These are phyloP conservation scores for Cutaneotrichosporon mucoides DNA, from an alignment of 1,284 basidiomycete species.

Conservation along the genomic window DNA sequence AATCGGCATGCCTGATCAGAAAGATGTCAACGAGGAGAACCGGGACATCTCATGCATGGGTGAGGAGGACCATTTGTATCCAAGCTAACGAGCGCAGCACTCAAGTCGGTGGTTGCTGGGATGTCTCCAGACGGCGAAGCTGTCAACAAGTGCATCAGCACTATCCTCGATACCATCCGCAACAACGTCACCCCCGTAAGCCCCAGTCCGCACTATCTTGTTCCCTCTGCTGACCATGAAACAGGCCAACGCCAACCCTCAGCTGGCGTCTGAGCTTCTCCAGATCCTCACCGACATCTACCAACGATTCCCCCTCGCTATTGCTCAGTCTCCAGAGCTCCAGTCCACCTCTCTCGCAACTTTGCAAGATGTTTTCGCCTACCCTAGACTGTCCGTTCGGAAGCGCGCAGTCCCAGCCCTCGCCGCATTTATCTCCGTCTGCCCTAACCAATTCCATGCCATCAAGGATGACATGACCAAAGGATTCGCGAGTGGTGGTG, in stretches of 20 bases:
- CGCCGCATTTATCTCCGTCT: slow-evolving; percentile 32
- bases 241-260: slow-evolving; percentile 60
- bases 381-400: slow-evolving; percentile 74
- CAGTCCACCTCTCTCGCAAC: slow-evolving; percentile 61
- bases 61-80: slow-evolving; percentile 46
- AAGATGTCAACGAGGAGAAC: slow-evolving; percentile 39
- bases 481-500: slow-evolving; percentile 26
- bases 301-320: slow-evolving; percentile 69
- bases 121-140: slow-evolving; percentile 46
- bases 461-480: slow-evolving; percentile 28
- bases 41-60: slow-evolving; percentile 90
- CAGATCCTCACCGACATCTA: slow-evolving; percentile 89
- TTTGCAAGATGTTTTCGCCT: slow-evolving; percentile 69
- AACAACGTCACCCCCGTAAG: slow-evolving; percentile 58
- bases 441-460: slow-evolving; percentile 28
- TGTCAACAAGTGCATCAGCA: neutral
- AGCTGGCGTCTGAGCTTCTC: slow-evolving; percentile 83
- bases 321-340: slow-evolving; percentile 55
- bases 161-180: slow-evolving; percentile 46
- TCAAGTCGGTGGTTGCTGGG: slow-evolving; percentile 91
- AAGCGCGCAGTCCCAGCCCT: slow-evolving; percentile 85
- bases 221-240: slow-evolving; percentile 11
- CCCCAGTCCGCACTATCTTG: slow-evolving; percentile 7
- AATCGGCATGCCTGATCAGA: slow-evolving; percentile 23
- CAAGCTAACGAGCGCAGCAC: slow-evolving; percentile 54